phyloP scores from a whole-genome alignment of 176 grass and related monocot species.

The Carex scoparia region DNA sequence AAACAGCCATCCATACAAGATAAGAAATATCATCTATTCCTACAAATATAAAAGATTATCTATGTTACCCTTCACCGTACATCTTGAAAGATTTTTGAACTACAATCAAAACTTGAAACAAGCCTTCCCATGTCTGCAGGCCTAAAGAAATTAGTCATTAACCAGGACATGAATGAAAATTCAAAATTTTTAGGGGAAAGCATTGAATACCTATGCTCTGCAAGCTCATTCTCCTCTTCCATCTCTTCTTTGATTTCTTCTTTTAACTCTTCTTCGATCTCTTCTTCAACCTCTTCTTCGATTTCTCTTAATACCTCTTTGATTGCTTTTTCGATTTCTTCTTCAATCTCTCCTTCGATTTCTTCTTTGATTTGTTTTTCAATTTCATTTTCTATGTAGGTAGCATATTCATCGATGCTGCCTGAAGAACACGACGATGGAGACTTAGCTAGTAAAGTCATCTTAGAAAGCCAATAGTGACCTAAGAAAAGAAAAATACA shows the following conservation, averaged over 20 bases:
- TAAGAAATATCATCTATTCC: background rate
- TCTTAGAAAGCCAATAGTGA: slow-evolving; percentile 23
- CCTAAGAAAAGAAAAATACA: background rate
- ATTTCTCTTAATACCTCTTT: background rate
- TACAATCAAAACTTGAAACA: background rate
- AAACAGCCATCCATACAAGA: background rate
- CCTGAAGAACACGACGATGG: slow-evolving; percentile 30
- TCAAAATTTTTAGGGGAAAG: background rate
- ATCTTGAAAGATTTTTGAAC: too few species aligned
- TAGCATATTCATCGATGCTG: slow-evolving; percentile 37
- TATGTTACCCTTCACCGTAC: too few species aligned
- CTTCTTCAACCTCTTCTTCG: too few species aligned
- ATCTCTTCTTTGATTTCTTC: slow-evolving; percentile 18
- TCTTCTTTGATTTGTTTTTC: slow-evolving; percentile 4
- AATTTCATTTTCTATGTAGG: slow-evolving; percentile 56
- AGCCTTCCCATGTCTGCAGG: background rate
- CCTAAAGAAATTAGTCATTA: background rate
- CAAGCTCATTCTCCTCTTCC: slow-evolving; percentile 23
- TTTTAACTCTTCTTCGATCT: background rate
- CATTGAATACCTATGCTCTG: slow-evolving; percentile 32
- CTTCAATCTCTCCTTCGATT: background rate
- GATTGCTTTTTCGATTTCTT: background rate
- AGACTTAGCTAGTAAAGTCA: slow-evolving; percentile 63
- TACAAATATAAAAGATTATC: background rate
- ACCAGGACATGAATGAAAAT: background rate